Evolutionary conservation across 140 eudicot genomes (phyloP).

Genomic region (Eryngium alpinum): DNA sequence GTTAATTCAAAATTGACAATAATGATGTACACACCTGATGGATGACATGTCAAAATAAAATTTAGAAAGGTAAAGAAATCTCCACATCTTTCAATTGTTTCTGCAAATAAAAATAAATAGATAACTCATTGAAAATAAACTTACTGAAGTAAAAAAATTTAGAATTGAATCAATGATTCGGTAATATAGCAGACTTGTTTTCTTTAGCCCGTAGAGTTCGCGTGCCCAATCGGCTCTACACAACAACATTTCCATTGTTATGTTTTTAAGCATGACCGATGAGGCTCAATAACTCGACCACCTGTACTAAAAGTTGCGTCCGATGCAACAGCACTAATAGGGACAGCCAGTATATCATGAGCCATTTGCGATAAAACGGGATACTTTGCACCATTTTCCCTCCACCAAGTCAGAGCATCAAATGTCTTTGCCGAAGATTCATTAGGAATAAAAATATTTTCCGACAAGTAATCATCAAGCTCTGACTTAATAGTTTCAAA

Average conservation of each 20-base stretch:
- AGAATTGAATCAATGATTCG: no score
- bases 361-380: background rate
- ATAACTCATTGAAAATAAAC: no score
- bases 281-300: background rate
- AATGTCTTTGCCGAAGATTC: background rate
- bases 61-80: no score
- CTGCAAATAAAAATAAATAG: no score
- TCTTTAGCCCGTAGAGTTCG: background rate
- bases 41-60: no score
- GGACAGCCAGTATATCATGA: background rate
- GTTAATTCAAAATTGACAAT: no score
- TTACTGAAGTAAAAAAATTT: no score
- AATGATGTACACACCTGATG: no score
- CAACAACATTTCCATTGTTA: background rate
- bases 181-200: no score
- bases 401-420: background rate
- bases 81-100: no score
- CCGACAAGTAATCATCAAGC: background rate
- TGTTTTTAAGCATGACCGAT: no score
- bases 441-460: background rate
- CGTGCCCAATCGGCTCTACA: background rate
- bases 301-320: background rate
- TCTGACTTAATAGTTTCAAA: background rate
- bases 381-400: background rate
- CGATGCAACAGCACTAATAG: background rate